phyloP scores from a whole-genome alignment of 805 yeast species.

The Teunomyces panamensis region DNA sequence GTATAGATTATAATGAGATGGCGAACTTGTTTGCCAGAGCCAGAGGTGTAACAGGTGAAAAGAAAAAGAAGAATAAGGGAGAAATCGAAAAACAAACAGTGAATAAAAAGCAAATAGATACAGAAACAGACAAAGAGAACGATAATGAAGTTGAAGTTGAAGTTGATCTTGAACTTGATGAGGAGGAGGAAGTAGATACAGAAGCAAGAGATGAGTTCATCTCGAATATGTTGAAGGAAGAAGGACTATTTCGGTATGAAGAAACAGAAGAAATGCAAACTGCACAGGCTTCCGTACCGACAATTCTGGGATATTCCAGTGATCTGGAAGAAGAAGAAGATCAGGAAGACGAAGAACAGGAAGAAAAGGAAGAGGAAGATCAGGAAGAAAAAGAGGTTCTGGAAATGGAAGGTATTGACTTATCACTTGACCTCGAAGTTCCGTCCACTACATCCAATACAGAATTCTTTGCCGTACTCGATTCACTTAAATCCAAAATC shows the following conservation, averaged over 20 bases:
- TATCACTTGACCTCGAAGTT: conserved; percentile 1
- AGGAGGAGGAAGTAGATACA: conserved; percentile 8
- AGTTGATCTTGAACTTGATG: conserved; percentile 3
- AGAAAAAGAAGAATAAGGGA: conserved; percentile 7
- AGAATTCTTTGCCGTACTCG: conserved; percentile 26
- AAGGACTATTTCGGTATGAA: conserved; percentile 13
- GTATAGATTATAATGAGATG: conserved; percentile 29
- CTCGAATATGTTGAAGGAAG: conserved; percentile 16
- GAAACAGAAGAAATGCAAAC: conserved; percentile 4
- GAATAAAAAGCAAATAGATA: neutral
- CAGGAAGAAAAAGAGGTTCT: neutral
- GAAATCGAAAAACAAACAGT: neutral
- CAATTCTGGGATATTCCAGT: neutral
- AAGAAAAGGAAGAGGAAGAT: conserved; percentile 1
- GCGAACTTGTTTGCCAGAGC: conserved; percentile 26
- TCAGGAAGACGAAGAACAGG: conserved; percentile 4
- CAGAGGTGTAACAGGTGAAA: conserved; percentile 9
- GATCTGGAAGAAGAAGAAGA: conserved; percentile 10
- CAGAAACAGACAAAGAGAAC: neutral
- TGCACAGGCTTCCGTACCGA: neutral
- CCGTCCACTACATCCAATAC: conserved; percentile 5
- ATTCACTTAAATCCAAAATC: conserved; percentile 20
- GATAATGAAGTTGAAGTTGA: conserved; percentile 2
- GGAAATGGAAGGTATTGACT: conserved; percentile 5
- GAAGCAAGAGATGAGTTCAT: conserved; percentile 12